These are phyloP conservation scores for Ormosia semicastrata DNA, from an alignment of 306 rosid genomes.

Conservation along the genomic window DNA sequence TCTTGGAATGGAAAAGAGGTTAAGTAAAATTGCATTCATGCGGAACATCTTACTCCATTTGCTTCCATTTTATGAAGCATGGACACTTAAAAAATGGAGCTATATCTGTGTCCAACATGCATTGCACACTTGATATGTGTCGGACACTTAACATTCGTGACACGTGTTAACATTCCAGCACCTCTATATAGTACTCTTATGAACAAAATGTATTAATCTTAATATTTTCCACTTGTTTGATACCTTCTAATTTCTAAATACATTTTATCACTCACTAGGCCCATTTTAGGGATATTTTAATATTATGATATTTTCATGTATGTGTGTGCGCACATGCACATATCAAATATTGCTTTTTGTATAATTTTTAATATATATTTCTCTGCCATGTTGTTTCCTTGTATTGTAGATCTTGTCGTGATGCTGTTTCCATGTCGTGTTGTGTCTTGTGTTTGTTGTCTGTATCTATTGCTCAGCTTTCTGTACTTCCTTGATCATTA, in stretches of 20 bases:
- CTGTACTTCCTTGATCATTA: not conserved
- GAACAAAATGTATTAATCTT: not conserved
- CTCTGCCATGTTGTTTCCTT: not conserved
- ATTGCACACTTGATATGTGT: not conserved
- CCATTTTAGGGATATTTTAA: not conserved
- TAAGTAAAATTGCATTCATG: not conserved
- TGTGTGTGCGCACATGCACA: not conserved
- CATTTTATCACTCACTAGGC: not conserved
- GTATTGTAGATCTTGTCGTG: not conserved
- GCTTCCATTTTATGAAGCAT: not conserved
- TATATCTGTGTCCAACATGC: not conserved
- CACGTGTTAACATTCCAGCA: not conserved
- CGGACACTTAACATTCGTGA: not conserved
- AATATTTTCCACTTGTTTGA: not conserved
- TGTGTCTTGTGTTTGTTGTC: not conserved
- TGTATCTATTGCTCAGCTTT: not conserved
- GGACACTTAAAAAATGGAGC: not conserved
- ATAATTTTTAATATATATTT: not conserved
- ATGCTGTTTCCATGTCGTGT: not conserved
- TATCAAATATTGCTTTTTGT: not conserved
- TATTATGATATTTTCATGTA: not conserved
- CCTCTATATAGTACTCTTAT: not conserved
- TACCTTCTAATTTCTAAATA: not conserved
- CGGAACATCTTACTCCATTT: not conserved
- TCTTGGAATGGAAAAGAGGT: not conserved